Base-by-base conservation (phyloP, 2,329 filamentous ascomycete genomes). In the Xylaria sp. region DNA sequence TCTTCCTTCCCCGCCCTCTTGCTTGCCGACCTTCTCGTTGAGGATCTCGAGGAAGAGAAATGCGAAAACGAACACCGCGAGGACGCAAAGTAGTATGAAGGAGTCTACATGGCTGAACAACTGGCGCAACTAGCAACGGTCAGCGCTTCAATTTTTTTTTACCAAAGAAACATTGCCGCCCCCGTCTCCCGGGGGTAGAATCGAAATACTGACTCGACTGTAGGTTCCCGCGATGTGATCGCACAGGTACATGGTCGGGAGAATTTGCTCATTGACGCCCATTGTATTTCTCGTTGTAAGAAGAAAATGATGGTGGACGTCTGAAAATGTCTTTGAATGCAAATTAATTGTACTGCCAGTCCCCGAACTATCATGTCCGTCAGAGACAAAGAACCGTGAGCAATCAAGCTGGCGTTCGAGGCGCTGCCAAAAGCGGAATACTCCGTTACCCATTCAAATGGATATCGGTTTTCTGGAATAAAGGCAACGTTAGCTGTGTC, bases 41-140 rank as follows among this genome's bases (percentile, higher is more conserved):
- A 50, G 16, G 20, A 50, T 24, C 34, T 50, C 48, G 16, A 39
- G 18, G 26, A 45, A 39, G n/a, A 50, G 41, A 9, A 37, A 26
- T 16, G 41, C 34, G 34, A 44, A 50, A 20, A 50, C 24, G 9
- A 50, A n/a, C 9, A 19, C 21, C 13, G 34, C 18, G 26, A 37
- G 24, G 20, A 44, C 9, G 2, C 44, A 2, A 16, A 50, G 29
- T 7, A 50, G 17, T 1, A 45, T 17, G 40, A 44, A 24, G 29
- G 21, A 22, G 6, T 39, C 18, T 16, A 19, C n/a, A n/a, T 43
- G 24, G 5, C n/a, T 19, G 24, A 44, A 16, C 7, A 24, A 13
- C 39, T 20, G 22, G 7, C 22, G 9, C 9, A 39, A 13, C 40
- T 44, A 16, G 22, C 29, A 7, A 34, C 3, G 16, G 16, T 34